Base-by-base conservation (phyloP, 1,139 yeast species). In the Suzukiozyma palmioleophila region DNA sequence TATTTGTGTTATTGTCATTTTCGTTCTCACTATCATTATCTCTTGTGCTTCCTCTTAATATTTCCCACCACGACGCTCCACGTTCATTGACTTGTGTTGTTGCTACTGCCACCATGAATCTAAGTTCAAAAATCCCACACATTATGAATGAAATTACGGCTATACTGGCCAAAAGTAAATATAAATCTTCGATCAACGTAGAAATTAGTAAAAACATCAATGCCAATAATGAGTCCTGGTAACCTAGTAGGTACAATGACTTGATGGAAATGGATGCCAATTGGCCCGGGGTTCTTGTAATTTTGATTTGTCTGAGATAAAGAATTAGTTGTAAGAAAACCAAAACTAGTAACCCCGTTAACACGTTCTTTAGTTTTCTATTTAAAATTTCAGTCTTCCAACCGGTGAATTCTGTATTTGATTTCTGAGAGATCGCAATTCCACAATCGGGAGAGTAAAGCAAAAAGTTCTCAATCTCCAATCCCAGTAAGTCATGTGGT, bases 391-490 rank as follows among this genome's bases (percentile, higher is more conserved):
- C 87, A 39, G 65, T 60, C 44, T 79, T 75, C 14, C 74, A 64
- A 0, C 96, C 96, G n/a, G 47, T 49, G n/a, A 77, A 64, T 1
- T 31, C 34, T 2, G 48, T 42, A 3, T 56, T 52, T 6, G 51
- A 43, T 21, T 64, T 64, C 11, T 76, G 50, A 2, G 65, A 57
- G 9, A 86, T 47, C 0, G 74, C 58, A 3, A 83, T 56, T 0
- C 90, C 95, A 64, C 97, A 90, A 55, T 90, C 96, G 0, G 97
- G 97, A 0, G 96, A 87, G 53, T 85, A 89, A 14, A 87, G 45
- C 18, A 86, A 47, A 5, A 84, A 86, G 8, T 73, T 62, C 7
- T 73, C 59, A 10, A 88, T 53, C 27, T 63, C 64, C 13, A 90
- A 51, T 2, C 60, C 55, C 0, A 96, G 97, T 1, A 82, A 56